Evolutionary conservation across 225 moss, liverwort and hornwort genomes (phyloP).

Genomic region (Physcomitrium patens): DNA sequence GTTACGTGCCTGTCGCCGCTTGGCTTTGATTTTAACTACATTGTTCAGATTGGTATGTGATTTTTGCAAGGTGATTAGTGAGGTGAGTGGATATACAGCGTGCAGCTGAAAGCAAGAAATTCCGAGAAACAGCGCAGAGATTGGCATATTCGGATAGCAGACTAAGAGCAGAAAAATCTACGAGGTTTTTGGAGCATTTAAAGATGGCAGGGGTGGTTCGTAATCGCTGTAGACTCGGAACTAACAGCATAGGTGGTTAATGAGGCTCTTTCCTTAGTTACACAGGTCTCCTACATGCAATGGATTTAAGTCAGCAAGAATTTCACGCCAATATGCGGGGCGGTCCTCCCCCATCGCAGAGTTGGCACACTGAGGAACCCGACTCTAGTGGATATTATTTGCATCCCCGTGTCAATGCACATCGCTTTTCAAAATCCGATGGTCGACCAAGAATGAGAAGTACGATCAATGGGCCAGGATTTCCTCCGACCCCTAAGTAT

Average conservation of each 20-base stretch:
- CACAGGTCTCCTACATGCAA: not conserved
- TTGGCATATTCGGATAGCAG: not conserved
- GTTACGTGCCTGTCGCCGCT: not conserved
- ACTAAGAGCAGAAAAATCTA: not conserved
- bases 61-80: constrained; percentile 25
- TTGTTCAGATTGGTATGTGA: constrained; percentile 10
- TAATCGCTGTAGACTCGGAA: constrained; percentile 3
- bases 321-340: constrained; percentile 23
- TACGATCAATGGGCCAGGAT: constrained; percentile 16
- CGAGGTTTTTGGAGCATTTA: constrained; percentile 22
- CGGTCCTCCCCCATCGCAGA: constrained; percentile 1
- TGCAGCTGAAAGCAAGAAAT: not conserved
- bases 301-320: constrained; percentile 28
- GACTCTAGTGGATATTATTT: constrained; percentile 17
- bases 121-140: not conserved
- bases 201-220: not conserved
- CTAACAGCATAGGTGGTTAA: constrained; percentile 5
- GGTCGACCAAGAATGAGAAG: constrained; percentile 35
- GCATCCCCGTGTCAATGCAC: constrained; percentile 11
- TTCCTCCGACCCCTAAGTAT: constrained; percentile 28
- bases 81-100: not conserved
- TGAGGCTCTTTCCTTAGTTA: constrained; percentile 13
- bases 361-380: constrained; percentile 31
- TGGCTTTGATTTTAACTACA: not conserved
- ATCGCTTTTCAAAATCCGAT: constrained; percentile 21